phyloP scores from a whole-genome alignment of 345 rosid genomes.

The Psidium friedrichsthalianum region DNA sequence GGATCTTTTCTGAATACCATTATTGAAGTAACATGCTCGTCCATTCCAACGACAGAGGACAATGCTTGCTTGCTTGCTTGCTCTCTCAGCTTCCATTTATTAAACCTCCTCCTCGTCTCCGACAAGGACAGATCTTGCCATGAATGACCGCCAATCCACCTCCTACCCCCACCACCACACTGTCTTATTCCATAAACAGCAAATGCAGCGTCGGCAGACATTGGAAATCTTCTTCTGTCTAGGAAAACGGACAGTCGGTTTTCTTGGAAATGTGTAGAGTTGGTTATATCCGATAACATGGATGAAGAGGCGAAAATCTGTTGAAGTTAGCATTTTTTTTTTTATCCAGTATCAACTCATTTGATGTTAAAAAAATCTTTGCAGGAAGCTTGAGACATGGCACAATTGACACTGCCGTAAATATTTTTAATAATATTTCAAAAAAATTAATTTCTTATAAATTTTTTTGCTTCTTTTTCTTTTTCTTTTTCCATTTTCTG shows the following conservation, averaged over 20 bases:
- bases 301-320: background rate
- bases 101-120: background rate
- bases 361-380: too few species aligned
- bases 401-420: too few species aligned
- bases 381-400: too few species aligned
- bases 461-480: too few species aligned
- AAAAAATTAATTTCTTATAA: too few species aligned
- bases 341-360: too few species aligned
- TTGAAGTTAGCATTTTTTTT: too few species aligned
- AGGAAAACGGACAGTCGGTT: background rate
- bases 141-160: background rate
- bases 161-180: background rate
- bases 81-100: background rate
- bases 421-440: too few species aligned
- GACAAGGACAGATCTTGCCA: background rate
- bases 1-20: background rate
- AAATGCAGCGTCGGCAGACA: background rate
- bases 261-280: background rate
- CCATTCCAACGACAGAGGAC: background rate
- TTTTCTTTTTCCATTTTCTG: too few species aligned
- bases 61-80: background rate
- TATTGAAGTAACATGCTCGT: background rate
- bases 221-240: background rate
- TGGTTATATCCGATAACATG: background rate
- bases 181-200: background rate